phyloP scores from a whole-genome alignment of 805 yeast genomes.

The Starmerella stellata region DNA sequence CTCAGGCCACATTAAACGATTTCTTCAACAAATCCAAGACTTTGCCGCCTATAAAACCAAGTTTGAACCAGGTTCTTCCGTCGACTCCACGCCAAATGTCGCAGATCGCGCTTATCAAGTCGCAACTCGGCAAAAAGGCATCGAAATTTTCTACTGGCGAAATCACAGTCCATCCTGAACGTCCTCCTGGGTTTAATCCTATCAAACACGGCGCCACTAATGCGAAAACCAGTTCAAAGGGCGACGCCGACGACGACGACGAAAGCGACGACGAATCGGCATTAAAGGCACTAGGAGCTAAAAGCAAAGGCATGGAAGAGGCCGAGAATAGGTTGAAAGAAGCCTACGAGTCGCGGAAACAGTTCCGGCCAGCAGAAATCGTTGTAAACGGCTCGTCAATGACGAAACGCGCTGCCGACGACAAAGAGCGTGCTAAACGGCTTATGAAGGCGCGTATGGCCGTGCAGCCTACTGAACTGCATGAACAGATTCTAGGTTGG shows the following conservation, averaged over 20 bases:
- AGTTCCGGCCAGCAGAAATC: background rate
- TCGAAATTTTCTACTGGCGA: background rate
- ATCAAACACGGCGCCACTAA: constrained; percentile 19
- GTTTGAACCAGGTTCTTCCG: constrained; percentile 6
- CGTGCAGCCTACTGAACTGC: constrained; percentile 61
- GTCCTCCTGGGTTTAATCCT: constrained; percentile 34
- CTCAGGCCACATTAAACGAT: constrained; percentile 6
- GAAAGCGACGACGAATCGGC: constrained; percentile 26
- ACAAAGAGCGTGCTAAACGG: constrained; percentile 44
- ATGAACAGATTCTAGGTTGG: constrained; percentile 57
- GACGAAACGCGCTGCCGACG: background rate
- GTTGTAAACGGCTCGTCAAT: constrained; percentile 2
- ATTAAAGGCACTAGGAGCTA: constrained; percentile 11
- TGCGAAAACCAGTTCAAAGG: constrained; percentile 26
- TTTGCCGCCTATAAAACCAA: background rate
- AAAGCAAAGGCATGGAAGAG: constrained; percentile 12
- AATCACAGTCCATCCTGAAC: constrained; percentile 28
- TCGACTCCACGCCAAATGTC: constrained; percentile 3
- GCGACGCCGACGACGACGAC: constrained; percentile 27
- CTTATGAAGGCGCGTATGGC: constrained; percentile 62
- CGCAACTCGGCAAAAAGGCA: background rate
- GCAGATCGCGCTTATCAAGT: constrained; percentile 2
- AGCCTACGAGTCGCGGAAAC: constrained; percentile 4
- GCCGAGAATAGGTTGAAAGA: constrained; percentile 5
- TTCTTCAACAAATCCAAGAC: constrained; percentile 6